A percentile compares a stretch with the other conserved stretches of the same genome.
phyloP scores from a whole-genome alignment of 1,284 basidiomycete species.

The Fomitopsis schrenkii region DNA sequence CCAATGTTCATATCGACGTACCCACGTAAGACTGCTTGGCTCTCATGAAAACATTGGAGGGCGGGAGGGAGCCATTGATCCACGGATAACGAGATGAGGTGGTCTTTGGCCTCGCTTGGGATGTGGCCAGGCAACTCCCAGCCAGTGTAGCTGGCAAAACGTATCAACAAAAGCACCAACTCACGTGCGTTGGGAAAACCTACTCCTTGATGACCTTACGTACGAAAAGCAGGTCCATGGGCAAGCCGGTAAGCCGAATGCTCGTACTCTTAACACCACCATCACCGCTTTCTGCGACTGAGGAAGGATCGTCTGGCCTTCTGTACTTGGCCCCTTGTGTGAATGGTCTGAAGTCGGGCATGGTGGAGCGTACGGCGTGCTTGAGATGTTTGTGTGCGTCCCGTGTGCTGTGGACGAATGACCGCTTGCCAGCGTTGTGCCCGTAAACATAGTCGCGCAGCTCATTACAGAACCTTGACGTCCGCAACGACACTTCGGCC shows the following conservation, averaged over 20 bases:
- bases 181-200: neutral
- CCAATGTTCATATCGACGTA: slow-evolving; percentile 17
- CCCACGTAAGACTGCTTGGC: slow-evolving; percentile 22
- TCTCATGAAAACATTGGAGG: slow-evolving; percentile 33
- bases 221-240: slow-evolving; percentile 15
- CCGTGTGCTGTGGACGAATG: slow-evolving; percentile 32
- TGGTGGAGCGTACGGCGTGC: slow-evolving; percentile 30
- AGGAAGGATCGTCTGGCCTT: slow-evolving; percentile 1
- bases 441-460: slow-evolving; percentile 35
- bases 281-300: slow-evolving; percentile 26
- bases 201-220: slow-evolving; percentile 20
- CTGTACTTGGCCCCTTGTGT: neutral
- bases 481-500: slow-evolving; percentile 37
- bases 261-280: neutral
- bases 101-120: slow-evolving; percentile 45
- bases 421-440: slow-evolving; percentile 24
- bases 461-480: slow-evolving; percentile 39
- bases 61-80: slow-evolving; percentile 38
- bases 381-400: slow-evolving; percentile 30
- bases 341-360: slow-evolving; percentile 34
- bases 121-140: slow-evolving; percentile 52
- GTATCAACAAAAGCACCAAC: neutral
- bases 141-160: slow-evolving; percentile 32
- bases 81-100: slow-evolving; percentile 37
- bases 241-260: slow-evolving; percentile 5